Percentiles rank a stretch among this genome's conserved stretches.
phyloP scores from a whole-genome alignment of 371 early-diverging fungal species.

The Blakeslea trispora region DNA sequence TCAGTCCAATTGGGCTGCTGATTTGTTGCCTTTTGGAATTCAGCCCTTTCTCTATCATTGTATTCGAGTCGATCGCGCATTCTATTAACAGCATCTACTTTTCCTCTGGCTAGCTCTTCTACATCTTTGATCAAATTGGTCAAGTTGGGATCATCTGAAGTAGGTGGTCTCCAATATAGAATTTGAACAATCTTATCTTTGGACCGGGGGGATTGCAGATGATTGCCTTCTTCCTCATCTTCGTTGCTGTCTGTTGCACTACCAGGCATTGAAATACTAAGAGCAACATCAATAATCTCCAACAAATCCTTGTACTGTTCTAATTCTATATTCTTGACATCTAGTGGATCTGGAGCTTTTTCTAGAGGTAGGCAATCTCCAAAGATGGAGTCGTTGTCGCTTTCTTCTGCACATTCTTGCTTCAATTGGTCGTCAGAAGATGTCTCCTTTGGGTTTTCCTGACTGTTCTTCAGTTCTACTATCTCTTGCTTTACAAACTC shows the following conservation, averaged over 20 bases:
- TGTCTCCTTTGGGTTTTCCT: slow-evolving; percentile 1
- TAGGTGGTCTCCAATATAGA: slow-evolving; percentile 59
- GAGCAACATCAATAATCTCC: slow-evolving; percentile 46
- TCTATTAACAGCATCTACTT: slow-evolving; percentile 51
- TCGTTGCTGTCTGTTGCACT: slow-evolving; percentile 19
- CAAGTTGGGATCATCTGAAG: slow-evolving; percentile 33
- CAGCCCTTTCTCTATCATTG: slow-evolving; percentile 39
- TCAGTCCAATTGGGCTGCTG: slow-evolving; percentile 46
- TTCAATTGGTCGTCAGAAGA: background rate
- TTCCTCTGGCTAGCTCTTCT: slow-evolving; percentile 32
- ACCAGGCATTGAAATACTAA: slow-evolving; percentile 61
- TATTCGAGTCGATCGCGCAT: slow-evolving; percentile 53
- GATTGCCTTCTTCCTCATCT: background rate
- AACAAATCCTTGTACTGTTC: slow-evolving; percentile 38
- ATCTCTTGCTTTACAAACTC: slow-evolving; percentile 29
- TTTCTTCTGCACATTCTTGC: slow-evolving; percentile 9
- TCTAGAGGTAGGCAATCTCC: slow-evolving; percentile 30
- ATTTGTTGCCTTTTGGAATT: slow-evolving; percentile 40
- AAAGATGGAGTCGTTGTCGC: slow-evolving; percentile 26
- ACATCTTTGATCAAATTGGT: slow-evolving; percentile 35
- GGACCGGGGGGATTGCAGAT: slow-evolving; percentile 33
- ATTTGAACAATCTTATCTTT: slow-evolving; percentile 60
- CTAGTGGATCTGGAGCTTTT: slow-evolving; percentile 23
- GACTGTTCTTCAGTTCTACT: background rate
- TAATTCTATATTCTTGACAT: slow-evolving; percentile 26